Percentiles rank a stretch among this genome's conserved stretches.
phyloP scores from a whole-genome alignment of 2,329 filamentous ascomycete genomes.

The Neopestalotiopsis clavispora region DNA sequence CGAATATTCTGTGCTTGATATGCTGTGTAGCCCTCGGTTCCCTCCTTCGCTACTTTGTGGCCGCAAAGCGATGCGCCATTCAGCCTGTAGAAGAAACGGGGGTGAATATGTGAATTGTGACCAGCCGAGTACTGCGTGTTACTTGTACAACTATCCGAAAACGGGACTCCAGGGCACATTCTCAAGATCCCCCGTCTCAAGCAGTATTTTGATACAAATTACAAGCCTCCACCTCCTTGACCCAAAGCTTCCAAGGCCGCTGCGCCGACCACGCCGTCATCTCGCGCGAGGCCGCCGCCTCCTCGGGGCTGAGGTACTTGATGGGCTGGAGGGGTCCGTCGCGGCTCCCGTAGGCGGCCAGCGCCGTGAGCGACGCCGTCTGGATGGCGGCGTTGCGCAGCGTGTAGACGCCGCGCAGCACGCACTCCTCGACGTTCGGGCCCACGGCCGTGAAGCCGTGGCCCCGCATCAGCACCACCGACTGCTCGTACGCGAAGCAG shows the following conservation, averaged over 20 bases:
- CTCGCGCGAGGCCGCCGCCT: constrained; percentile 13
- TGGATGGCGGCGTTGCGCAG: constrained; percentile 47
- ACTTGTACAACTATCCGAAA: not conserved
- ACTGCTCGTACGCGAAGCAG: constrained; percentile 34
- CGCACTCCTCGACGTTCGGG: constrained; percentile 41
- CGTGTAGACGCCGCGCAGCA: constrained; percentile 49
- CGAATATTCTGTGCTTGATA: too few relatives aligned
- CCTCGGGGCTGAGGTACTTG: constrained; percentile 18
- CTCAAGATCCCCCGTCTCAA: not conserved
- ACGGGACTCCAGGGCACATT: not conserved
- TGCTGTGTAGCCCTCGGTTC: too few relatives aligned
- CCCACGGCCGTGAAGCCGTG: constrained; percentile 49
- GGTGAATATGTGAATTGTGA: too few relatives aligned
- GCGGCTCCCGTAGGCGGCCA: constrained; percentile 12
- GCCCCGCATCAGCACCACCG: constrained; percentile 48
- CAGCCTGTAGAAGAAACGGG: too few relatives aligned
- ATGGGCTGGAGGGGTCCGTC: constrained; percentile 17
- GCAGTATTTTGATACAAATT: constrained; percentile 17
- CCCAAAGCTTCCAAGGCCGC: constrained; percentile 16
- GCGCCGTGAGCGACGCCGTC: constrained; percentile 38
- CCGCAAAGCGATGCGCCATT: too few relatives aligned
- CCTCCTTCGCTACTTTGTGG: too few relatives aligned
- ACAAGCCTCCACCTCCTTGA: constrained; percentile 16
- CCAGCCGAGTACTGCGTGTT: too few relatives aligned
- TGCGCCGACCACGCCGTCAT: constrained; percentile 14